Conservation (phyloP, 768 basidiomycete species). For the Obba rivulosa region DNA sequence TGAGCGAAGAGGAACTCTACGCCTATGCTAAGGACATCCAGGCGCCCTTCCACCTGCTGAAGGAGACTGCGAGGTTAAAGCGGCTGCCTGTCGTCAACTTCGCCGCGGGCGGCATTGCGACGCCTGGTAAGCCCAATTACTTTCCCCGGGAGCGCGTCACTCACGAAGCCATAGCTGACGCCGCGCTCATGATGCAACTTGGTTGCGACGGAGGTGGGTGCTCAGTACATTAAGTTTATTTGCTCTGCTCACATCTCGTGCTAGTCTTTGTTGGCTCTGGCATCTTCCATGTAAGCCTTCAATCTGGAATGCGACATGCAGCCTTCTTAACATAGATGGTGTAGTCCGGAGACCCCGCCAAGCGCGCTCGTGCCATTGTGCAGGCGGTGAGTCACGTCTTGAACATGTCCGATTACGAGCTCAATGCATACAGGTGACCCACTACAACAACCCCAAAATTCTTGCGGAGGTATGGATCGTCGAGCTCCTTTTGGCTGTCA, state of each 20-base stretch:
- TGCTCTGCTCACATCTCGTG: constrained; percentile 8
- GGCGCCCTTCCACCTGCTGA: constrained; percentile 92
- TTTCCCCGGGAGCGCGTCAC: background rate
- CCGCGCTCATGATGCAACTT: constrained; percentile 98
- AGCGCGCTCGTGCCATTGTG: constrained; percentile 92
- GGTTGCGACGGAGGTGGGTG: constrained; percentile 89
- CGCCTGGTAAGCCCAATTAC: constrained; percentile 54
- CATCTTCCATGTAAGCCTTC: constrained; percentile 78
- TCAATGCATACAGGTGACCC: constrained; percentile 58
- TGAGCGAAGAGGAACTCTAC: constrained; percentile 95
- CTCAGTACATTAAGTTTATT: constrained; percentile 2
- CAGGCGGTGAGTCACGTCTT: constrained; percentile 60
- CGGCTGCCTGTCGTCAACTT: constrained; percentile 95
- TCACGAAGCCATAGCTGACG: constrained; percentile 58
- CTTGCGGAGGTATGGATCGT: constrained; percentile 67
- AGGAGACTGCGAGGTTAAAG: constrained; percentile 92
- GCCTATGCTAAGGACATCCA: constrained; percentile 87
- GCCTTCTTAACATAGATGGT: background rate
- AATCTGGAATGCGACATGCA: background rate
- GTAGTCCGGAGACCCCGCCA: constrained; percentile 89
- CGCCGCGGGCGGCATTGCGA: constrained; percentile 91
- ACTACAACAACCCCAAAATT: constrained; percentile 91
- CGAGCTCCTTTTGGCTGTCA: background rate
- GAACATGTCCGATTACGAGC: background rate
- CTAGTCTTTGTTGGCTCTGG: constrained; percentile 96